These are phyloP conservation scores for Kluyveromyces nonfermentans DNA, from an alignment of 805 yeast species.

Conservation along the genomic window DNA sequence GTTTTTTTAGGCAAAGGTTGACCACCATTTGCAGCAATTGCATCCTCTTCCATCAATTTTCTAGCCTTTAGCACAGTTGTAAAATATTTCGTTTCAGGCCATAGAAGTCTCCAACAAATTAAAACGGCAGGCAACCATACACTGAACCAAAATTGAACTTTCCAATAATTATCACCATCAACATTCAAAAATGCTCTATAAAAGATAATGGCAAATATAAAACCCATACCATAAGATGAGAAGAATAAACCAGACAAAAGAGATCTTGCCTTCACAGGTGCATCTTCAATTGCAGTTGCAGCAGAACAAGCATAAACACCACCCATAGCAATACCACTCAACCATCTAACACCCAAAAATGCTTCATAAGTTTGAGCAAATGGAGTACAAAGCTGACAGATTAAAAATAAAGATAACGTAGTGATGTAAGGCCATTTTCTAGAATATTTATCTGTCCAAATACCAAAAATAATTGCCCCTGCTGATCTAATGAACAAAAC, in stretches of 20 bases:
- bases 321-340: slow-evolving; percentile 66
- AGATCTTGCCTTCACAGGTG: slow-evolving; percentile 51
- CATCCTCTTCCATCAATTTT: slow-evolving; percentile 11
- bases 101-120: slow-evolving; percentile 44
- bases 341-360: slow-evolving; percentile 52
- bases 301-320: slow-evolving; percentile 59
- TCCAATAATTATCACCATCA: slow-evolving; percentile 43
- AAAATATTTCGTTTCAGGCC: slow-evolving; percentile 55
- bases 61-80: slow-evolving; percentile 24
- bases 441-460: slow-evolving; percentile 53
- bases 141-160: slow-evolving; percentile 65
- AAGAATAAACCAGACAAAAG: slow-evolving; percentile 51
- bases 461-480: slow-evolving; percentile 62
- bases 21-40: slow-evolving; percentile 18
- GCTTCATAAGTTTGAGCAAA: slow-evolving; percentile 49
- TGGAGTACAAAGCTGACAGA: slow-evolving; percentile 57
- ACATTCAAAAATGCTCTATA: slow-evolving; percentile 49
- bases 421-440: slow-evolving; percentile 56
- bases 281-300: slow-evolving; percentile 58
- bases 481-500: slow-evolving; percentile 64
- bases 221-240: slow-evolving; percentile 57
- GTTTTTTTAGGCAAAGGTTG: slow-evolving; percentile 13
- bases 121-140: slow-evolving; percentile 57
- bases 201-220: slow-evolving; percentile 55
- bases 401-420: slow-evolving; percentile 42